Base-by-base conservation (phyloP, 2,329 filamentous ascomycete genomes). In the Phyllosticta citrichinensis region DNA sequence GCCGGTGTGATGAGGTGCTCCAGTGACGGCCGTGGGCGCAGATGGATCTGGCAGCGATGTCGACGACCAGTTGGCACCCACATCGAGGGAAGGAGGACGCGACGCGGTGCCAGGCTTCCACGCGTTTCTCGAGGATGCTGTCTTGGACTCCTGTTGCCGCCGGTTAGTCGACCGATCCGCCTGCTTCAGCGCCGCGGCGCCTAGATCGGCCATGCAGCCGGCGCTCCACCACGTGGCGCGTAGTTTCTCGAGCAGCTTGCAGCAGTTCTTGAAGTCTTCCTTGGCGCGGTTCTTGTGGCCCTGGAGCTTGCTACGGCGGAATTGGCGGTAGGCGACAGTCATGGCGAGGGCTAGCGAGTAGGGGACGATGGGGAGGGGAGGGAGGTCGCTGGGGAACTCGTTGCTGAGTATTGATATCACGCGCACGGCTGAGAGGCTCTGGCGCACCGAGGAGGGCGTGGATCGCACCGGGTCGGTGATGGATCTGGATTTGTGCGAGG, bases 281-380 rank as follows among this genome's bases (percentile, higher is more conserved):
- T 75, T 77, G 1, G 77, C 77, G 24, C 77, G 74, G 62, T 76
- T 76, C 67, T 77, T 75, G 64, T 78, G 76, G 24, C 77, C 75
- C 30, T 73, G 77, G 10, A 81, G 70, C 57, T 75, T 79, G 61
- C 79, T 78, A 56, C 79, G 78, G 24, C 82, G 80, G 53, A 82
- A 77, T 61, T 83, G 79, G 17, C 81, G 79, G 65, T 84, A 84
- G 2, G 81, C 79, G 1, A 83, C 81, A 2, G 79, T 79, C 63
- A 83, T 75, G 2, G 81, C 80, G 5, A 84, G 72, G 0, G 80
- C 77, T 19, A 83, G 74, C 3, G 81, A 79, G 64, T 83, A 84
- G 2, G 81, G 80, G 14, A 83, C 74, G 5, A 83, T 74, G 1
- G 82, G 81, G 3, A 83, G 69, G 0, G 80, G 80, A 24, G 81